phyloP scores from a whole-genome alignment of 2,329 filamentous ascomycete genomes.

The Camillea tinctor region DNA sequence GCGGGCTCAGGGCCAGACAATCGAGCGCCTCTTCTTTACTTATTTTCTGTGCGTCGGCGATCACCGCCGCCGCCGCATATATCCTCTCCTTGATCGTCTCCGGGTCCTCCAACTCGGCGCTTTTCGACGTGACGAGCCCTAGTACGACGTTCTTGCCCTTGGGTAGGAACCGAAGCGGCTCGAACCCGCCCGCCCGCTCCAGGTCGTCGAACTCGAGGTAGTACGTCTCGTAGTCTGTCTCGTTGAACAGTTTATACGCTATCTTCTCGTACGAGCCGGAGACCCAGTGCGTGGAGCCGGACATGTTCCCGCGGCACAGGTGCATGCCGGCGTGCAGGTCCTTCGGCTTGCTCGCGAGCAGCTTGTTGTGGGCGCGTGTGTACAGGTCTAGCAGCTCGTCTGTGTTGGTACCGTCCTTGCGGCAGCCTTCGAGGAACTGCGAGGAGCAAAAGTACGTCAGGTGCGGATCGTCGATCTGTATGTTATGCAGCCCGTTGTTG shows the following conservation, averaged over 20 bases:
- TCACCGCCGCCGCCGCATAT: slow-evolving; percentile 50
- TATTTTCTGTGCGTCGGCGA: slow-evolving; percentile 55
- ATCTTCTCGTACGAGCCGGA: slow-evolving; percentile 52
- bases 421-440: slow-evolving; percentile 54
- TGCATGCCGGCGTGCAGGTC: slow-evolving; percentile 65
- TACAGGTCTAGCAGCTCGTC: slow-evolving; percentile 58
- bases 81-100: slow-evolving; percentile 43
- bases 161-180: slow-evolving; percentile 47
- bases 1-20: slow-evolving; percentile 56
- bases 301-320: slow-evolving; percentile 52
- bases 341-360: slow-evolving; percentile 49
- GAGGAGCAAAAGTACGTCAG: slow-evolving; percentile 58
- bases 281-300: slow-evolving; percentile 48
- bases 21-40: slow-evolving; percentile 51
- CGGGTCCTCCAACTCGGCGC: slow-evolving; percentile 44
- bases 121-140: slow-evolving; percentile 50
- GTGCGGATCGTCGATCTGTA: slow-evolving; percentile 57
- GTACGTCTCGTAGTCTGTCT: slow-evolving; percentile 49
- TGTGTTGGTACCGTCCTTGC: slow-evolving; percentile 52
- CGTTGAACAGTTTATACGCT: slow-evolving; percentile 47
- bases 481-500: slow-evolving; percentile 49
- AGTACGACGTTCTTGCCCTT: slow-evolving; percentile 50
- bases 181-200: slow-evolving; percentile 48
- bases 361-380: slow-evolving; percentile 61
- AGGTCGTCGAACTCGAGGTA: slow-evolving; percentile 53